Evolutionary conservation across 225 moss, liverwort and hornwort species (phyloP), one percentile per base, ranked within the genome.

Genomic region (Pseudoscleropodium purum): DNA sequence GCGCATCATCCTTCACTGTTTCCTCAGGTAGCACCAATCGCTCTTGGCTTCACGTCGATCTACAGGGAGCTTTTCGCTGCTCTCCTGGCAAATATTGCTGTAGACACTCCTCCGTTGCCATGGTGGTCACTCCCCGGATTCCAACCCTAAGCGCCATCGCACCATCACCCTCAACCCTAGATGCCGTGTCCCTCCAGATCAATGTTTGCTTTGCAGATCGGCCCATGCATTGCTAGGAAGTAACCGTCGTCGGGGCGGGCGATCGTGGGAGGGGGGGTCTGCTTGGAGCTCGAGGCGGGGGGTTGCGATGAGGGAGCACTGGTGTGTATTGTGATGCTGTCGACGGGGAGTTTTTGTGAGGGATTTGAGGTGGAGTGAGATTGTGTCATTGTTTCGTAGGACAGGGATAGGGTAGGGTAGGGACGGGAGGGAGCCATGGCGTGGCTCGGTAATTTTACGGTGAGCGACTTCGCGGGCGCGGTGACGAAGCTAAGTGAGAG

Each of bases 401-500:
- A 62, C 39, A 60, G 81, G 31, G 91, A 51, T 65, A 51, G 41
- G 81, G 83, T 72, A 63, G 89, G 52, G 67, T 27, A 3, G 87
- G 43, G 64, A 45, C 31, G 64, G 65, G 63, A 63, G 64, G 65
- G 63, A 87, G 92, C 75, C 37, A 99, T 99, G 99, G 97, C 99
- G 92, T 99, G 99, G 99, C 93, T 99, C 15, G 96, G 96, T 64
- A 97, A 97, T 93, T 93, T 99, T 88, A 95, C 95, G 33, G 95
- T 99, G 87, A 94, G 95, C 77, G 99, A 99, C 93, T 97, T 99
- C 63, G 96, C 97, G 57, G 98, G 96, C 59, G 98, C 97, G 57
- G 99, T 99, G 64, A 97, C 96, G 85, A 99, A 97, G 92, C 92
- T 99, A 49, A 96, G 96, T 80, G 99, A 97, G 94, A 97, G 97